phyloP scores from a whole-genome alignment of 768 basidiomycete genomes.

The Trametes cubensis region DNA sequence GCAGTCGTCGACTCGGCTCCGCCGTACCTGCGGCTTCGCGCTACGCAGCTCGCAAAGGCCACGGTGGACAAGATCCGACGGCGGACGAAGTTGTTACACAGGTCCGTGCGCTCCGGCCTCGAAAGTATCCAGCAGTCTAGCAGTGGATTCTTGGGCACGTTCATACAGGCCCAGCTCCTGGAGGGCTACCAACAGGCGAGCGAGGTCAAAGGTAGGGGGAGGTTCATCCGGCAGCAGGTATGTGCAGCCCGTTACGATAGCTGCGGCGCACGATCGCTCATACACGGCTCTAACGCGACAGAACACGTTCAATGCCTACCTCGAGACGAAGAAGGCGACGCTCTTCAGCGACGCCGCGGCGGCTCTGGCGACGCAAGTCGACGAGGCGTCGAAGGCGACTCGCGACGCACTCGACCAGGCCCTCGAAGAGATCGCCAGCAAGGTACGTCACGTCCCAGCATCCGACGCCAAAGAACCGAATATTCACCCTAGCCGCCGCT shows the following conservation, averaged over 20 bases:
- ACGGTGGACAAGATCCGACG: too few relatives aligned
- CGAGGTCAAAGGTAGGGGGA: conserved; percentile 54
- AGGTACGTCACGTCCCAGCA: background rate
- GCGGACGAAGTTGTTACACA: too few relatives aligned
- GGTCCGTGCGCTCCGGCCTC: too few relatives aligned
- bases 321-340: background rate
- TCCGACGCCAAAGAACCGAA: too few relatives aligned
- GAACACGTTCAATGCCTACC: background rate
- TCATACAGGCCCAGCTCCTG: conserved; percentile 51
- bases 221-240: conserved; percentile 61
- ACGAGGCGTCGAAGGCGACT: background rate
- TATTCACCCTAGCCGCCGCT: too few relatives aligned
- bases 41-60: conserved; percentile 26
- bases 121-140: too few relatives aligned
- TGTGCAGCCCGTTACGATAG: background rate
- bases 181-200: conserved; percentile 55
- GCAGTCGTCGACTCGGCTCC: conserved; percentile 55
- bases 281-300: background rate
- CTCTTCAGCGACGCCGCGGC: background rate
- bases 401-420: background rate
- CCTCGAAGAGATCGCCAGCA: background rate
- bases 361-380: background rate
- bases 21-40: conserved; percentile 50
- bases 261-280: too few relatives aligned
- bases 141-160: conserved; percentile 43